Percentiles rank a stretch among this genome's conserved stretches.
Evolutionary conservation across 2,329 filamentous ascomycete species (phyloP).

Genomic region (Exserohilum turcica): DNA sequence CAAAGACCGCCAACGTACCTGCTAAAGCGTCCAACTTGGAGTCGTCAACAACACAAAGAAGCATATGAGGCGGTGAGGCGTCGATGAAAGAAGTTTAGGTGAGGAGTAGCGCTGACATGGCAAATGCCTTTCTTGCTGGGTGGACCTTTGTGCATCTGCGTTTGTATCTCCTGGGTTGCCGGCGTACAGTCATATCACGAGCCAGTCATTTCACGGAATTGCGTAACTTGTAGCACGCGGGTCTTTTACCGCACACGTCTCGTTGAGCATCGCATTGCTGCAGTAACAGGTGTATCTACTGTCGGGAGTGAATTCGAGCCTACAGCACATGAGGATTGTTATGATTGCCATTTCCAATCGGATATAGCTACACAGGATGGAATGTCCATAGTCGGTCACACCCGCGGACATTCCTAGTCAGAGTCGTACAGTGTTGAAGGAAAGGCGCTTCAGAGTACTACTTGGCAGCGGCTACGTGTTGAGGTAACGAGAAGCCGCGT

Average conservation of each 20-base stretch:
- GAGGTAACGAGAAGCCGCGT: neutral
- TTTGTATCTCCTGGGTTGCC: neutral
- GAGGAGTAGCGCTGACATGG: conserved; percentile 15
- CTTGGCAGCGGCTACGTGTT: neutral
- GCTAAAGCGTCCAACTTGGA: neutral
- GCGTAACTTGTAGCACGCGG: conserved; percentile 3
- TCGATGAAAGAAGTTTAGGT: conserved; percentile 5
- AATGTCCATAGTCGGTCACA: conserved; percentile 1
- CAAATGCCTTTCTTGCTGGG: conserved; percentile 9
- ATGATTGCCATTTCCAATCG: neutral
- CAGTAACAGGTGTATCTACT: neutral
- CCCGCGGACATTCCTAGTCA: neutral
- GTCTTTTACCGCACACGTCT: neutral
- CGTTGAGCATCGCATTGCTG: neutral
- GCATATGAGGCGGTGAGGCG: neutral
- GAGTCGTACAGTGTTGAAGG: conserved; percentile 18
- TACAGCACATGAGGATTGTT: neutral
- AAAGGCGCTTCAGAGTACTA: neutral
- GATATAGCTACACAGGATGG: neutral
- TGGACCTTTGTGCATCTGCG: conserved; percentile 11
- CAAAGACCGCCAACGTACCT: conserved; percentile 1
- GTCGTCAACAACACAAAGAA: neutral
- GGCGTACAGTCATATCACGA: neutral
- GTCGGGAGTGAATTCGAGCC: neutral
- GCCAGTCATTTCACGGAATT: neutral